Percentiles rank a stretch among this genome's conserved stretches.
Evolutionary conservation across 176 grass and related monocot genomes (phyloP).

Genomic region (Thinopyrum elongatum): DNA sequence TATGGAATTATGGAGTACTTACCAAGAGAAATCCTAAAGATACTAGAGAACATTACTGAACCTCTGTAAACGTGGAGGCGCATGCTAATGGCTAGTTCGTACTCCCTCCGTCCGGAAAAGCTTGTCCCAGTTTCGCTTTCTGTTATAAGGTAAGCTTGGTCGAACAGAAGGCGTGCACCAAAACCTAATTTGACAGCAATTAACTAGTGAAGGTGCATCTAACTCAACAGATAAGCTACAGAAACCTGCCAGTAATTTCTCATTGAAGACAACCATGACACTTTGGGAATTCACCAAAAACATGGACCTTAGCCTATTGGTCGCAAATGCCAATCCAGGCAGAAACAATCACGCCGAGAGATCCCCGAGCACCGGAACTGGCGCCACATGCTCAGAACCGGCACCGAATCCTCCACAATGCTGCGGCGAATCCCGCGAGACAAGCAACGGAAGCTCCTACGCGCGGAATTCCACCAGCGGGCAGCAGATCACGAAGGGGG

Average conservation of each 20-base stretch:
- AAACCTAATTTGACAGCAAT: not conserved
- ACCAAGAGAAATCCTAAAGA: not conserved
- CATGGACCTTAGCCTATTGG: not conserved
- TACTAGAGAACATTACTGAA: not conserved
- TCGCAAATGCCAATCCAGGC: not conserved
- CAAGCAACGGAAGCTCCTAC: not conserved
- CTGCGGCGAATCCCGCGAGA: not conserved
- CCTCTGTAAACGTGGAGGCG: not conserved
- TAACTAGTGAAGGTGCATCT: not conserved
- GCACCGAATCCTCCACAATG: constrained; percentile 6
- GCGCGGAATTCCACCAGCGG: not conserved
- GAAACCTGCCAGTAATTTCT: not conserved
- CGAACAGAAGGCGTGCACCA: not conserved
- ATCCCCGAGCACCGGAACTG: not conserved
- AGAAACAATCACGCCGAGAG: not conserved
- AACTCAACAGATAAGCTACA: not conserved
- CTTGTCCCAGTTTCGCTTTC: not conserved
- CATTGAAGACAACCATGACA: not conserved
- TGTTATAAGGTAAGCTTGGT: not conserved
- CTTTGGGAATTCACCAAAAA: not conserved
- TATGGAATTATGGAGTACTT: not conserved
- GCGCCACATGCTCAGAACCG: not conserved
- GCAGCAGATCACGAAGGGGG: constrained; percentile 11
- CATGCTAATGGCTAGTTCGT: not conserved
- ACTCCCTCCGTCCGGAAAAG: too few species aligned